Conservation (phyloP, 108 stramenopile genomes). For the Nannochloropsis gaditana region DNA sequence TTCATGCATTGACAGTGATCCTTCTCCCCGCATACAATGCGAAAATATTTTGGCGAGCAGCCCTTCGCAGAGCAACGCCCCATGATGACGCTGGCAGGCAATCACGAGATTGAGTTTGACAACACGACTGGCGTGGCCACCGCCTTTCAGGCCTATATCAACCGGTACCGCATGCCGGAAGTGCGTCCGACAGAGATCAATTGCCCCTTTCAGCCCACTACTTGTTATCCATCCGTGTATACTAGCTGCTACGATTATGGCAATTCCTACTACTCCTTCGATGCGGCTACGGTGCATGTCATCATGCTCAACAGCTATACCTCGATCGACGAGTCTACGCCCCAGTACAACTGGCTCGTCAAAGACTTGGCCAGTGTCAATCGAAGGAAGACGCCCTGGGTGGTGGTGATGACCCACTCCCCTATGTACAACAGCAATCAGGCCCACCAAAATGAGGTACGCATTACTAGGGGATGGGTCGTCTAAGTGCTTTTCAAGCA, state of each 20-base stretch:
- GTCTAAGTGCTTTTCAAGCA: too few relatives aligned
- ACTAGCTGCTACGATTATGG: neutral
- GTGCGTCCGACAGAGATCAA: neutral
- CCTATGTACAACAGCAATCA: constrained; percentile 56
- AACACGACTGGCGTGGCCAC: neutral
- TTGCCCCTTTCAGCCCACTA: neutral
- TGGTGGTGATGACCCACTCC: constrained; percentile 52
- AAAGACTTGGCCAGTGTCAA: constrained; percentile 43
- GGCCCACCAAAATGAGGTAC: constrained; percentile 49
- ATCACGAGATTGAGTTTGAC: constrained; percentile 52
- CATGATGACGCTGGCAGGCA: constrained; percentile 46
- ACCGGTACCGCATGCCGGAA: constrained; percentile 37
- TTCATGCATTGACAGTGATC: too few relatives aligned
- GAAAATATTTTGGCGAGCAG: too few relatives aligned
- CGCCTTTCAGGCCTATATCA: constrained; percentile 48
- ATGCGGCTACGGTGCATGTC: constrained; percentile 52
- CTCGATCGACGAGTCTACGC: constrained; percentile 18
- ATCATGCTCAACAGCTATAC: constrained; percentile 50
- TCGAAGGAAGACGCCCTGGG: constrained; percentile 51
- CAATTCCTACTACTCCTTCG: constrained; percentile 50
- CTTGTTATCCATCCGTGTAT: neutral
- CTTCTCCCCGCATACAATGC: too few relatives aligned
- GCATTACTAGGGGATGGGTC: neutral
- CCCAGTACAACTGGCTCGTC: constrained; percentile 36
- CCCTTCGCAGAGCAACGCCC: constrained; percentile 32